Base-by-base conservation (phyloP, 306 rosid species). In the Dryas octopetala region DNA sequence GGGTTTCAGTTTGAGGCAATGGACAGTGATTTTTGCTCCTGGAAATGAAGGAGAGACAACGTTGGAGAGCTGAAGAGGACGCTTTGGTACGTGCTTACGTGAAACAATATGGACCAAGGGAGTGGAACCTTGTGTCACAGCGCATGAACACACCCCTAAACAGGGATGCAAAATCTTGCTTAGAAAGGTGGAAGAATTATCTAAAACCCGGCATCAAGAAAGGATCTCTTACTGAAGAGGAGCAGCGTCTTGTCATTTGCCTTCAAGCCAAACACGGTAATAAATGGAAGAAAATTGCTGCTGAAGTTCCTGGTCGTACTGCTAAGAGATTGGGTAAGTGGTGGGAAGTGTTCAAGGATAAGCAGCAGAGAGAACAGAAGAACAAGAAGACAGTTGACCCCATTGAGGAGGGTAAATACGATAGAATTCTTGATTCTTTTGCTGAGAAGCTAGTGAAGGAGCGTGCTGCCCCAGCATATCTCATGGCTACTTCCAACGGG, bases 331-430 rank as follows among this genome's bases (percentile, higher is more conserved):
- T 89, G 73, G 97, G 97, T 28, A 91, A 91, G 96, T 91, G 97
- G 96, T 91, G 97, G 97, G 97, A 91, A 83, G 96, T 91, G 9
- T 89, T 91, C 85, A 88, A 88, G 62, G 97, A 89, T 78, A 92
- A 89, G 83, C 93, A 92, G 73, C 91, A 85, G 74, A 90, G 91
- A 74, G 96, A 88, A 80, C 86, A 88, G 23, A 90, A 87, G 74
- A 87, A 80, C 75, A 84, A 60, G 28, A 87, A 76, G 73, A 71
- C 81, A 4, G 61, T 79, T 4, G 86, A 83, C 49, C 96, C 96
- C 0, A 75, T 90, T 14, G 84, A 85, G 79, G 90, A 88, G 62
- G 88, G 86, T 61, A 88, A 92, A 71, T 93, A 93, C 90, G 91
- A 90, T 70, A 84, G 88, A 16, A 88, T 90, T 62, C 84, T 90